Evolutionary conservation across 805 yeast genomes (phyloP).

Genomic region (Starmerella sp.): DNA sequence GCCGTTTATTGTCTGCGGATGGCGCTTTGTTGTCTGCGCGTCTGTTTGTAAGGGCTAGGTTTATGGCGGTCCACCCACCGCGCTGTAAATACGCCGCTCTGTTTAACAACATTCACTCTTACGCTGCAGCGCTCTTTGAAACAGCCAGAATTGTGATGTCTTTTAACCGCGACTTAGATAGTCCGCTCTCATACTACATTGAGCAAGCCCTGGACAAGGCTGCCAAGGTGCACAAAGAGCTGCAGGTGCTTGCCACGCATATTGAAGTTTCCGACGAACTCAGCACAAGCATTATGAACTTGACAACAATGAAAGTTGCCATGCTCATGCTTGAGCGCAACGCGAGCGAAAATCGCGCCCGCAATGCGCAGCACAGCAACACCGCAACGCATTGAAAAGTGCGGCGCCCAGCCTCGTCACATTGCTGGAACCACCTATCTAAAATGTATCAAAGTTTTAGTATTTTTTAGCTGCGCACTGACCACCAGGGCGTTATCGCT

Average conservation of each 20-base stretch:
- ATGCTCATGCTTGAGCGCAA: not conserved
- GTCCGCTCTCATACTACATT: not conserved
- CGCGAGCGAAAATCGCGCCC: not conserved
- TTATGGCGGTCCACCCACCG: not conserved
- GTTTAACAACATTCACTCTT: too few species aligned
- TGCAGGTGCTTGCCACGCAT: not conserved
- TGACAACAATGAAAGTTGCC: conserved; percentile 2
- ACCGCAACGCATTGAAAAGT: not conserved
- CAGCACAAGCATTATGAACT: not conserved
- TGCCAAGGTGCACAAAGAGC: not conserved
- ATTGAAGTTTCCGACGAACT: not conserved
- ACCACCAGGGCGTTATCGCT: too few species aligned
- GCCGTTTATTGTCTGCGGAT: too few species aligned
- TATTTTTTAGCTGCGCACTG: too few species aligned
- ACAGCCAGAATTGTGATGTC: not conserved
- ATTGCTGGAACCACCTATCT: too few species aligned
- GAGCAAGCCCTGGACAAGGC: not conserved
- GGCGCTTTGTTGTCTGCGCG: too few species aligned
- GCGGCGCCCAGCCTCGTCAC: too few species aligned
- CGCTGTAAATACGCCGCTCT: not conserved
- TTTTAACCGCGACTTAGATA: not conserved
- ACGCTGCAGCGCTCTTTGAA: too few species aligned
- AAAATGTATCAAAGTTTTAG: too few species aligned
- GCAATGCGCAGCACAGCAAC: not conserved
- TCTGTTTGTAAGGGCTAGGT: not conserved